Base-by-base conservation (phyloP, 2,329 filamentous ascomycete species). In the Neopestalotiopsis rosae region DNA sequence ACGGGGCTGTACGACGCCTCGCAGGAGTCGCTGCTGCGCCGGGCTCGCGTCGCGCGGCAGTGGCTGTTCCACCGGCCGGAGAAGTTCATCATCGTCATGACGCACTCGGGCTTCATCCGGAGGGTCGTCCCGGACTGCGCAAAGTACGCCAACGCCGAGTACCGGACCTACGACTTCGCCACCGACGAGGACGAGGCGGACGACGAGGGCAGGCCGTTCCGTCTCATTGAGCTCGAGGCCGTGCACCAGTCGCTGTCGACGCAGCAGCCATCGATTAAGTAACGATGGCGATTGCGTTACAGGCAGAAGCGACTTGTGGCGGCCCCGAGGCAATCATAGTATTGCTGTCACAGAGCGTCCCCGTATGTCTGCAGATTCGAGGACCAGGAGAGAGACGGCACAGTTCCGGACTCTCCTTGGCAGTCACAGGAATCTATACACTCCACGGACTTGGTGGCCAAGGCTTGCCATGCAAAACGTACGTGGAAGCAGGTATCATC, bases 41-140 rank as follows among this genome's bases (percentile, higher is more conserved):
- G 77, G 65, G 76, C 74, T 10, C 61, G 68, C 14, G 69, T 77
- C 38, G 76, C 69, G n/a, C 76, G 73, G 65, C 68, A 67, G 34
- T 79, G 76, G 77, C 72, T 79, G 64, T 75, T 69, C 58, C 67
- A 75, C 42, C 74, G 75, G 42, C 70, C 72, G 2, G 76, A 78
- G 66, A 74, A 76, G 67, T 76, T 73, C 58, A 72, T 79, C 59
- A 61, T 78, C 14, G 76, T 79, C 7, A 76, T 79, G 32, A 78
- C 77, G 30, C 77, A 78, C 32, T 77, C 76, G 10, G 77, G 77
- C 3, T 79, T 79, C 68, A 69, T 79, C 32, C 70, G 69, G 62
- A 72, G 77, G 66, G 65, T 75, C 5, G 71, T 77, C n/a, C 57
- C 70, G 10, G 34, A 40, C 59, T 76, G 74, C 10, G 70, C 72